A percentile compares a stretch with the other conserved stretches of the same genome.
These are phyloP conservation scores for Pulveroboletus ravenelii DNA, from an alignment of 768 basidiomycete genomes.

Conservation along the genomic window DNA sequence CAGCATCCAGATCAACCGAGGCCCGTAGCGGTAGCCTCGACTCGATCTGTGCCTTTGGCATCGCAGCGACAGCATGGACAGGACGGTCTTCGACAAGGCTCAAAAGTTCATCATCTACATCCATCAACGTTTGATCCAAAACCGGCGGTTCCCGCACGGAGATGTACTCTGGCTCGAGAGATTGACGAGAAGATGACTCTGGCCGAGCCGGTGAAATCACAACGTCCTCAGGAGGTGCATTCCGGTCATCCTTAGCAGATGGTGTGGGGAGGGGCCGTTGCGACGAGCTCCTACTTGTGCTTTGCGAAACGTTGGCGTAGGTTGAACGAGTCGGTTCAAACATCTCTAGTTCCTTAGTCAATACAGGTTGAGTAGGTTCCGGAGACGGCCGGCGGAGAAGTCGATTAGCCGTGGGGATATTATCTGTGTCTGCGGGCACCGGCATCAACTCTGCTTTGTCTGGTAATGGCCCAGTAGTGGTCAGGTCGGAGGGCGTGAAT, in stretches of 20 bases:
- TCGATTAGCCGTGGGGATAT: neutral
- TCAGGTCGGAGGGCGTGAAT: neutral
- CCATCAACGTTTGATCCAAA: constrained; percentile 32
- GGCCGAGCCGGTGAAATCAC: neutral
- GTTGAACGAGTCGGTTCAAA: neutral
- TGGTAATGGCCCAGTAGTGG: neutral
- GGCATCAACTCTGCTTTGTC: neutral
- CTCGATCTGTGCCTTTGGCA: neutral
- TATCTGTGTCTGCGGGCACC: neutral
- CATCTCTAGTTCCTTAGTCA: neutral
- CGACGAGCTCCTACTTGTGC: constrained; percentile 9
- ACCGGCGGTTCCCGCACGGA: constrained; percentile 2
- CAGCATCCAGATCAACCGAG: neutral
- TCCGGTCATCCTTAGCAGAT: constrained; percentile 3
- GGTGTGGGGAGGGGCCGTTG: constrained; percentile 10
- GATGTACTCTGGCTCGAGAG: constrained; percentile 4
- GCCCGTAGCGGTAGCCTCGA: neutral
- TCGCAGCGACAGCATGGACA: neutral
- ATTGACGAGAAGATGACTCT: constrained; percentile 7
- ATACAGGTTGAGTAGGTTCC: neutral
- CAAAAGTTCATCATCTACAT: constrained; percentile 60
- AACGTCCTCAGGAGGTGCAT: neutral
- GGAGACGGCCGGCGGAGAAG: constrained; percentile 1
- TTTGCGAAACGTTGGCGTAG: constrained; percentile 1
- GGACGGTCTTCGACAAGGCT: constrained; percentile 58